A percentile compares a stretch with the other conserved stretches of the same genome.
phyloP scores from a whole-genome alignment of 441 rosid genomes.

The Viola pubescens region DNA sequence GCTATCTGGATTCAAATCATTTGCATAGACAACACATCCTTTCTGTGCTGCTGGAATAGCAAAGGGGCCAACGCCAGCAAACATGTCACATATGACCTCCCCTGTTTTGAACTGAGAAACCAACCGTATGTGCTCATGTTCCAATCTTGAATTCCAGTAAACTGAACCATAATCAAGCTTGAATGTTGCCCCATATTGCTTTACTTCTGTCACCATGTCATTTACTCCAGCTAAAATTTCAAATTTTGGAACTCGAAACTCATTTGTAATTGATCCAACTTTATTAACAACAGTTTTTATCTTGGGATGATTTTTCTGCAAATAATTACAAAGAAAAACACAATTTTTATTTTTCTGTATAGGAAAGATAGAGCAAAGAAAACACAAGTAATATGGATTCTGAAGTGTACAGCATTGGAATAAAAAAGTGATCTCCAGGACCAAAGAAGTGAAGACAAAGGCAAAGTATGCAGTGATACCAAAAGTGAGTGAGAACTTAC shows the following conservation, averaged over 20 bases:
- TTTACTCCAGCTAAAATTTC: slow-evolving; percentile 82
- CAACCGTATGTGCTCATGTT: slow-evolving; percentile 81
- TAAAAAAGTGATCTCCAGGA: not conserved
- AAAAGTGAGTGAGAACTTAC: slow-evolving; percentile 36
- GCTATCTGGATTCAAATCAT: slow-evolving; percentile 86
- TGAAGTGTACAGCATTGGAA: not conserved
- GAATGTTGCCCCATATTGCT: slow-evolving; percentile 89
- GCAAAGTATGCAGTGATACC: slow-evolving; percentile 9
- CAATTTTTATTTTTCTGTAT: not conserved
- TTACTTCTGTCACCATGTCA: slow-evolving; percentile 81
- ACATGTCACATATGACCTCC: slow-evolving; percentile 88
- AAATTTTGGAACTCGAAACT: slow-evolving; percentile 90
- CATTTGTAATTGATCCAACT: slow-evolving; percentile 74
- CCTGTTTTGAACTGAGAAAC: slow-evolving; percentile 67
- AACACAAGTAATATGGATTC: no score
- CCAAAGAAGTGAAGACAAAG: not conserved
- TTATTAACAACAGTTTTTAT: slow-evolving; percentile 85
- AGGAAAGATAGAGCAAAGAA: not conserved
- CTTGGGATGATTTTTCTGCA: slow-evolving; percentile 86
- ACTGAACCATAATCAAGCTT: slow-evolving; percentile 82
- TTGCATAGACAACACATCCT: slow-evolving; percentile 83
- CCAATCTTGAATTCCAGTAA: slow-evolving; percentile 95
- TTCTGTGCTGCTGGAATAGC: slow-evolving; percentile 91
- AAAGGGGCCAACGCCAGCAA: slow-evolving; percentile 94
- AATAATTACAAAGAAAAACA: slow-evolving; percentile 1